These are phyloP conservation scores for Hyphopichia burtonii DNA, from an alignment of 1,139 yeast genomes.

Conservation along the genomic window DNA sequence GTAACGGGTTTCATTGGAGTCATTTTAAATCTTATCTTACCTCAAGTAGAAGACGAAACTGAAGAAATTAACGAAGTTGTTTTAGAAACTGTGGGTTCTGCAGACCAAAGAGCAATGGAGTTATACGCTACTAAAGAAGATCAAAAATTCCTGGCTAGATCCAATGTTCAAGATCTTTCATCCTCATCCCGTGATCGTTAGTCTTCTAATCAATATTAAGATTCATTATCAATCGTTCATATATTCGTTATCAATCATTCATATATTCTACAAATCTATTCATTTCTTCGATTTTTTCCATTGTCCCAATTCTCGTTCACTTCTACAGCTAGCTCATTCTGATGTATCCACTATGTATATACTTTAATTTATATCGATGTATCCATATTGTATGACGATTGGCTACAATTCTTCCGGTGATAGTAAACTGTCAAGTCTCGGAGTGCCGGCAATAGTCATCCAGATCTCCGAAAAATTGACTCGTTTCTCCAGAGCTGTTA, in stretches of 20 bases:
- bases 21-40: slow-evolving; percentile 66
- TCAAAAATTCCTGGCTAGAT: slow-evolving; percentile 15
- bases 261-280: too few species aligned
- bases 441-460: neutral
- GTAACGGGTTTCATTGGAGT: slow-evolving; percentile 78
- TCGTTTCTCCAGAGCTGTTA: neutral
- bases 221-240: neutral
- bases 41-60: slow-evolving; percentile 66
- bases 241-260: neutral
- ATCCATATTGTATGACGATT: too few species aligned
- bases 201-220: too few species aligned
- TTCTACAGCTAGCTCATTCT: too few species aligned
- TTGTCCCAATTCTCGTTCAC: too few species aligned
- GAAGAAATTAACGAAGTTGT: slow-evolving; percentile 51
- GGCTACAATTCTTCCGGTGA: neutral
- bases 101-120: slow-evolving; percentile 41
- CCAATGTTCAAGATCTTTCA: neutral
- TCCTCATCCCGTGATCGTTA: neutral
- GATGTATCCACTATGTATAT: too few species aligned
- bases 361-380: too few species aligned
- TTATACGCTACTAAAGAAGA: slow-evolving; percentile 38
- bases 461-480: neutral
- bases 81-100: slow-evolving; percentile 47
- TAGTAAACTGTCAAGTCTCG: neutral
- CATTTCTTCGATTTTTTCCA: too few species aligned